Evolutionary conservation across 148 eudicot species (phyloP), one percentile per base, ranked within the genome.

Genomic region (Limonium bicolor): DNA sequence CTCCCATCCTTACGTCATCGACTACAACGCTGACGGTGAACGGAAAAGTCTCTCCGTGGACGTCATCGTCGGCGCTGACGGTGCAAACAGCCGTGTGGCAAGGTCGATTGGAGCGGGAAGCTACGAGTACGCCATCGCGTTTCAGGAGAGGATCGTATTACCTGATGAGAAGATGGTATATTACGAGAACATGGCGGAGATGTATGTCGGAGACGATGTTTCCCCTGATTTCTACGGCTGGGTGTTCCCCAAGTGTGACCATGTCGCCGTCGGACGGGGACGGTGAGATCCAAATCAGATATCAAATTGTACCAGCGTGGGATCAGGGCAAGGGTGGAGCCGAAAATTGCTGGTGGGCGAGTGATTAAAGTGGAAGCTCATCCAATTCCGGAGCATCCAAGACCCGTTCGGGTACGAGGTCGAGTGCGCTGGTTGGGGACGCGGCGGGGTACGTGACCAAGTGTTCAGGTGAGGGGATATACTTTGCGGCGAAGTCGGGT

Each of bases 211-310:
- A 2, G 63, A 73, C 37, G 94, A 88, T 55, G 94, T 87, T 17
- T 87, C 96, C 0, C 96, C 94, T 0, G 94, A 87, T 27, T 87
- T 82, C 47, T 87, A 87, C 59, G 96, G 73, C 3, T 87, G 96
- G 96, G 94, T 87, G 23, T 87, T 87, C 50, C 86, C 96, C 1
- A 87, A 87, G 23, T 82, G 94, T 25, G 96, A 82, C 48, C 96
- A 87, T 50, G 94, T 87, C 39, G 94, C 94, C 0, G 96, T 87
- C 2, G 94, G 96, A 31, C 96, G 0, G 96, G 96, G 0, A 87
- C 90, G 2, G 66, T 79, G 2, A 50, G 59, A 12, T 63, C 77
- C 10, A 87, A 82, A 36, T 55, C 61, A n/a, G 55, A 79, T 16
- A 71, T 87, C 24, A 87, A 87, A 25, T 28, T 14, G 27, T 61